Base-by-base conservation (phyloP, 495 filamentous ascomycete genomes). In the Penicillium ochrochloron region DNA sequence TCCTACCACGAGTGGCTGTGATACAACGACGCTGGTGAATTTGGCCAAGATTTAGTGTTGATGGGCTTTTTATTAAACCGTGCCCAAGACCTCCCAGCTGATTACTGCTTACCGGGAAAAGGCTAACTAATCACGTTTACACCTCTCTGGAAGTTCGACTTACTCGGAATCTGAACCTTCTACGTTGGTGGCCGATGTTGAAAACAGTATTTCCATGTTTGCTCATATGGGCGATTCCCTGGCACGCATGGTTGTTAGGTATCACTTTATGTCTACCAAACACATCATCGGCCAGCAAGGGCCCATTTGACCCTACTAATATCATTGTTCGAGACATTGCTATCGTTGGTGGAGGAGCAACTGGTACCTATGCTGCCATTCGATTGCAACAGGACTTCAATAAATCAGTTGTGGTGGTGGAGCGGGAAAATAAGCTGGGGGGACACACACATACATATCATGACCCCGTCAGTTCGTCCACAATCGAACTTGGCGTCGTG, bases 321-420 rank as follows among this genome's bases (percentile, higher is more conserved):
- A 11, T 33, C 5, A 53, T 53, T 33, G 27, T 53, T 15, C 1
- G 51, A 33, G 51, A 53, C 14, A 33, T 53, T 19, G 51, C 51
- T 19, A 33, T 53, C 12, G 31, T 53, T 14, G 51, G 51, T 11
- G 51, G 51, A 29, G 51, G 51, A 10, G 27, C 51, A 29, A 53
- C 19, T 6, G 51, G 51, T 2, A 53, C 51, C 12, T 53, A 53
- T 23, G 51, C 51, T 8, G 51, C 51, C 15, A 53, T 53, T 5
- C 51, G 51, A n/a, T n/a, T 53, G 23, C 51, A 33, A 31, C n/a
- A 53, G 14, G 51, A 53, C 27, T 53, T 53, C 5, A 53, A 53
- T 12, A 53, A 53, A 14, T 31, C 27, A 0, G 27, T 53, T 8
- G 51, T 53, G 25, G 51, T 53, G 27, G 31, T 53, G 25, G 51